Conservation (phyloP, 176 grass and related monocot species). For the Secale cereale region DNA sequence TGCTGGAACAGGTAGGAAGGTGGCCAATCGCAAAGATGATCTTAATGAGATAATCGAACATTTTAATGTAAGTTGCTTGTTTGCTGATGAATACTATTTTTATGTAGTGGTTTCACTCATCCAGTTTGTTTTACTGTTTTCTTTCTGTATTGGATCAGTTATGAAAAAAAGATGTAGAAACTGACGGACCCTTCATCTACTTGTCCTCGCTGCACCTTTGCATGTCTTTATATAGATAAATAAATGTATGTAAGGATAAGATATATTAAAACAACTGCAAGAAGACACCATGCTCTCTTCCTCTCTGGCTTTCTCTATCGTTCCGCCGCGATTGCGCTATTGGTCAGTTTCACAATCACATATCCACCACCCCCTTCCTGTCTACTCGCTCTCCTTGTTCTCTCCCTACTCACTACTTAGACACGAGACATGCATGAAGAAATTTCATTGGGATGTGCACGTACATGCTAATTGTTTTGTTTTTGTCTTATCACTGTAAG, state of each 20-base stretch:
- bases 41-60: conserved; percentile 77
- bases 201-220: neutral
- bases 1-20: conserved; percentile 63
- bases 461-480: neutral
- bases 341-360: neutral
- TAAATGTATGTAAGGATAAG: neutral
- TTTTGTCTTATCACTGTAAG: neutral
- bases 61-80: conserved; percentile 83
- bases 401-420: neutral
- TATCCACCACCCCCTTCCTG: neutral
- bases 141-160: neutral
- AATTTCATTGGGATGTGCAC: neutral
- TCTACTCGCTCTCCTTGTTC: no score
- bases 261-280: neutral
- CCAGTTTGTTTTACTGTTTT: neutral
- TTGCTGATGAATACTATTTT: neutral
- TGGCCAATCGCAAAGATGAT: conserved; percentile 78
- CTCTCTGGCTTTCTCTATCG: neutral
- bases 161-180: neutral
- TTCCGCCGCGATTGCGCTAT: neutral
- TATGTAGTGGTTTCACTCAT: neutral
- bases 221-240: neutral
- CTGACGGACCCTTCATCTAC: neutral
- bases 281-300: neutral
- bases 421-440: neutral